Evolutionary conservation across 2,329 filamentous ascomycete species (phyloP).

Genomic region (Furcasterigmium sp.): DNA sequence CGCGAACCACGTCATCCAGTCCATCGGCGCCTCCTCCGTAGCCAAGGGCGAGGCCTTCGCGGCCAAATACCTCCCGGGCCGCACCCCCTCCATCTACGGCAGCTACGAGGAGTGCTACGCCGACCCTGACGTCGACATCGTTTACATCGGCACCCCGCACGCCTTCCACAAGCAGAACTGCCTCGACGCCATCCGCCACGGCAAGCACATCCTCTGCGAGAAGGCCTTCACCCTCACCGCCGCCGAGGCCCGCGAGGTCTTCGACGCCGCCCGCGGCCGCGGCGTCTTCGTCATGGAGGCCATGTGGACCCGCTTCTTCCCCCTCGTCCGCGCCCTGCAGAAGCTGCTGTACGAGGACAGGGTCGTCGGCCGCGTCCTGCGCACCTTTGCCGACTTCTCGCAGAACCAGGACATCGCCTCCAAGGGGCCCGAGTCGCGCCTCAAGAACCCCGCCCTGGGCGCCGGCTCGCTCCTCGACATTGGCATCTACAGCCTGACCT

Average conservation of each 20-base stretch:
- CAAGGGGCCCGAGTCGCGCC: conserved; percentile 22
- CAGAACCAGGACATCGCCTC: conserved; percentile 27
- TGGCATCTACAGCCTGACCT: conserved; percentile 37
- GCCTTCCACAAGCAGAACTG: conserved; percentile 36
- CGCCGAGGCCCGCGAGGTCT: conserved; percentile 30
- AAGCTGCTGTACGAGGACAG: conserved; percentile 31
- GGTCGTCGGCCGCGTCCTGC: conserved; percentile 29
- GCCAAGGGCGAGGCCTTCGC: conserved; percentile 32
- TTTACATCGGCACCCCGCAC: conserved; percentile 41
- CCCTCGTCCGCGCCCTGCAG: conserved; percentile 27
- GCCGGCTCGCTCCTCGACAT: conserved; percentile 37
- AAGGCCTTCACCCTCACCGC: conserved; percentile 38
- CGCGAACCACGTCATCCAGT: conserved; percentile 34
- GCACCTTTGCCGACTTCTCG: conserved; percentile 33
- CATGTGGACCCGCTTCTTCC: conserved; percentile 39
- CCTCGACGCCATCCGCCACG: conserved; percentile 33
- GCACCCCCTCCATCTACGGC: conserved; percentile 27
- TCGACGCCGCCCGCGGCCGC: conserved; percentile 29
- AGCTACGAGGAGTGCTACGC: conserved; percentile 33
- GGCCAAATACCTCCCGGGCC: conserved; percentile 19
- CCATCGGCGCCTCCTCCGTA: conserved; percentile 33
- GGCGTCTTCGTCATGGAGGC: conserved; percentile 40
- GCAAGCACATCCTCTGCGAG: conserved; percentile 40
- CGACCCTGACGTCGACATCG: conserved; percentile 34
- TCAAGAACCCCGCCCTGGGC: conserved; percentile 31